Conservation (phyloP, 176 grass and related monocot genomes). For the Sorghum bicolor region Sorghum_bicolor_NCBIv3 NC_012872.2:62941501-62942000, state of each 20-base stretch:
- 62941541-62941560: neutral
- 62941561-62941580: neutral
- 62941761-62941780: neutral
- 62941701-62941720: neutral
- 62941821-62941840: neutral
- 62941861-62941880: neutral
- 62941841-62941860: neutral
- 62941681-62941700: neutral
- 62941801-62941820: neutral
- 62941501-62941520: too few species aligned
- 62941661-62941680: slow-evolving; percentile 18
- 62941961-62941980: slow-evolving; percentile 20
- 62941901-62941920: neutral
- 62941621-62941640: neutral
- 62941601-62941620: neutral
- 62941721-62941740: neutral
- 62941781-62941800: neutral
- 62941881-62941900: slow-evolving; percentile 16
- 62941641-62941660: neutral
- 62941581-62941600: neutral
- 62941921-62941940: neutral
- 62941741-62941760: neutral
- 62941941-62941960: neutral
- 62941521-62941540: neutral
- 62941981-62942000: neutral